These are phyloP conservation scores for Suhomyces bribrorum DNA, from an alignment of 1,139 yeast genomes.

Conservation along the genomic window DNA sequence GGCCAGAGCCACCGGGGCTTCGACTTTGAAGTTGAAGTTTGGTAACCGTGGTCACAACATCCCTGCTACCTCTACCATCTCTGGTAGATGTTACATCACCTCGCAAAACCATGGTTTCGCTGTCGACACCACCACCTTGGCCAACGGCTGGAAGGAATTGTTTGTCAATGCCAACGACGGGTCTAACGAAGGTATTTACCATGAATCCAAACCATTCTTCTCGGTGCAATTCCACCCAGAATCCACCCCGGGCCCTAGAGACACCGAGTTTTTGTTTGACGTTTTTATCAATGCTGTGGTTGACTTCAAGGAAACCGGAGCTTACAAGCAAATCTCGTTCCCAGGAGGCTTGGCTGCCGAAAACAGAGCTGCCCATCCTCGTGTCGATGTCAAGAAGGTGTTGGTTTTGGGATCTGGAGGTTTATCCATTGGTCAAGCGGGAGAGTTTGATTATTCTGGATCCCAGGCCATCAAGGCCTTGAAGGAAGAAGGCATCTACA, in stretches of 20 bases:
- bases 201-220: constrained; percentile 82
- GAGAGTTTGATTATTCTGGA: constrained; percentile 98
- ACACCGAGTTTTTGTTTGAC: constrained; percentile 95
- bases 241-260: constrained; percentile 99
- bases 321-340: constrained; percentile 73
- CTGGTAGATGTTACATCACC: constrained; percentile 97
- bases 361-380: constrained; percentile 70
- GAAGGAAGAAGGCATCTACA: constrained; percentile 96
- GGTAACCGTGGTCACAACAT: constrained; percentile 99
- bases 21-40: constrained; percentile 86
- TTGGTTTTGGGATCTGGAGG: constrained; percentile 98
- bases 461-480: constrained; percentile 93
- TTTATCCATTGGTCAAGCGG: constrained; percentile 98
- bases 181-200: constrained; percentile 98
- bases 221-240: constrained; percentile 99
- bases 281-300: constrained; percentile 83
- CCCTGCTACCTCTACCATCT: constrained; percentile 90
- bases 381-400: constrained; percentile 86
- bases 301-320: constrained; percentile 56
- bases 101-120: constrained; percentile 99
- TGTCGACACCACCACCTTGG: constrained; percentile 77
- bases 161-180: constrained; percentile 96
- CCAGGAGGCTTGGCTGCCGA: constrained; percentile 86
- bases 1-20: constrained; percentile 95
- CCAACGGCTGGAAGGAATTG: constrained; percentile 87